These are phyloP conservation scores for Wilhelminamyces savonicus DNA, from an alignment of 805 yeast species.

Conservation along the genomic window DNA sequence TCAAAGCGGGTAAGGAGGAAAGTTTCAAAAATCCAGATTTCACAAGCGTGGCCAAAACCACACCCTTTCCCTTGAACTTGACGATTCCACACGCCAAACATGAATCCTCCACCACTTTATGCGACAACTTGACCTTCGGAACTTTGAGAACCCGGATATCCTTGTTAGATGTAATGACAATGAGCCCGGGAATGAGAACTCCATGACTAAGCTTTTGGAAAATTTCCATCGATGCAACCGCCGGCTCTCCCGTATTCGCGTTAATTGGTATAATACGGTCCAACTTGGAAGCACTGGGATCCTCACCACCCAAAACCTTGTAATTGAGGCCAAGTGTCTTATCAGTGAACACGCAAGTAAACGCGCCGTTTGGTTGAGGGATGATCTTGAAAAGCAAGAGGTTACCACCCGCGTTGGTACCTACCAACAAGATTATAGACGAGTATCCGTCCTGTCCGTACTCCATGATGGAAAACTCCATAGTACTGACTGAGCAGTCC, in stretches of 20 bases:
- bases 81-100: slow-evolving; percentile 49
- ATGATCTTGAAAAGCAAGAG: slow-evolving; percentile 56
- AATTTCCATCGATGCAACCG: slow-evolving; percentile 53
- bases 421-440: slow-evolving; percentile 66
- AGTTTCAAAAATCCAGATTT: slow-evolving; percentile 43
- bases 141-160: slow-evolving; percentile 61
- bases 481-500: slow-evolving; percentile 41
- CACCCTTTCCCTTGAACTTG: slow-evolving; percentile 33
- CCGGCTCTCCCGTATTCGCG: slow-evolving; percentile 53
- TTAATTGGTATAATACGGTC: slow-evolving; percentile 53
- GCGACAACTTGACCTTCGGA: slow-evolving; percentile 58
- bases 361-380: slow-evolving; percentile 59
- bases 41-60: slow-evolving; percentile 41
- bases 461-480: slow-evolving; percentile 72
- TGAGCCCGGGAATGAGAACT: slow-evolving; percentile 51
- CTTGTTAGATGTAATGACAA: slow-evolving; percentile 47
- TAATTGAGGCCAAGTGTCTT: slow-evolving; percentile 32
- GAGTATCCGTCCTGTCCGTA: slow-evolving; percentile 63
- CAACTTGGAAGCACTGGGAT: slow-evolving; percentile 48
- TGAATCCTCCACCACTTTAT: slow-evolving; percentile 49
- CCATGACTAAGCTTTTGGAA: slow-evolving; percentile 60
- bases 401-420: slow-evolving; percentile 70
- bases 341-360: slow-evolving; percentile 47
- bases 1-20: slow-evolving; percentile 55
- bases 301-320: slow-evolving; percentile 20